Base-by-base conservation (phyloP, 371 early-diverging fungal genomes). In the Catenaria anguillulae region DNA sequence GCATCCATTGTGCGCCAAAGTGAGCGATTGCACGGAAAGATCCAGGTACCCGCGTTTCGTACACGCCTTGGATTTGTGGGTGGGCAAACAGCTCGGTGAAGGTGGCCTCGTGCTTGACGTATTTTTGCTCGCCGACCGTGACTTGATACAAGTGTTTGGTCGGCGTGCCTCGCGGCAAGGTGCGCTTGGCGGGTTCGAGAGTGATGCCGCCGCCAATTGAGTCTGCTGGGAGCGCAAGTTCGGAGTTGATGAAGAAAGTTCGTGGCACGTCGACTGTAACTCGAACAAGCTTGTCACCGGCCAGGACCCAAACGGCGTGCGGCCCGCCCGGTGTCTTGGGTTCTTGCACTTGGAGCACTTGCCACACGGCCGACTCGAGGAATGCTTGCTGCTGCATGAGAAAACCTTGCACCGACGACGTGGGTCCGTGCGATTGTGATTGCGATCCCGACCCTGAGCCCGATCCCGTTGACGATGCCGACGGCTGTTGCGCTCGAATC, bases 61-160 rank as follows among this genome's bases (percentile, higher is more conserved):
- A 97, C 0, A 92, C 92, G 33, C 92, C 92, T 62, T 87, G 90
- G 19, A 92, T 84, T n/a, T 84, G 75, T 15, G 89, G 88, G 68
- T 93, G 86, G 64, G 84, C 88, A 67, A 92, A 89, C 46, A 93
- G 79, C 31, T 77, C 77, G 1, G 83, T 67, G 70, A 92, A 83
- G 60, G 82, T 78, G 62, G 79, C 79, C 29, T 72, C 69, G 69
- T 92, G 84, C 37, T 78, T 75, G 23, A 75, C 79, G 70, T 81
- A 97, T 8, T 79, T 76, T 8, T 66, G 61, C 69, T 97, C 98
- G 4, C 83, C 56, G 88, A 94, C 88, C 40, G 70, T 70, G 64
- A 91, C 75, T 67, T 84, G 82, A 68, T 88, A 93, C 21, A 95
- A 72, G 64, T 90, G 73, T 15, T 8, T 8, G 31, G 78, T 65